These are phyloP conservation scores for Harrya chromipes DNA, from an alignment of 768 basidiomycete species.

Conservation along the genomic window DNA sequence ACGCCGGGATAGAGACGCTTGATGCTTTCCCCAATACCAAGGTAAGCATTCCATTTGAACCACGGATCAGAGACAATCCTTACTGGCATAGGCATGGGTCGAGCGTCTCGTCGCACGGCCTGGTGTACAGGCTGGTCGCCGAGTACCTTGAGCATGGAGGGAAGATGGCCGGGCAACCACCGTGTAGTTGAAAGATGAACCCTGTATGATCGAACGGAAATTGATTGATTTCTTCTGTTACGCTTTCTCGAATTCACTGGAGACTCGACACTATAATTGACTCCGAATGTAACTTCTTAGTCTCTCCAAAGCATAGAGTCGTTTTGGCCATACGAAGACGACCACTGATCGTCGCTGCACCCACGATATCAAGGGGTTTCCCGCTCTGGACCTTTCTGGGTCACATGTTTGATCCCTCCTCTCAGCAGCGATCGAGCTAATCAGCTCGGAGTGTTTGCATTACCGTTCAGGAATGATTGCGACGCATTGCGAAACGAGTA, in stretches of 20 bases:
- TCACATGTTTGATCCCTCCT: too few relatives aligned
- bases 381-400: too few relatives aligned
- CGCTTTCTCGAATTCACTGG: background rate
- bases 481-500: too few relatives aligned
- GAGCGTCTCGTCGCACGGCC: conserved; percentile 25
- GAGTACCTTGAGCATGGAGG: conserved; percentile 8
- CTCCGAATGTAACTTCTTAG: too few relatives aligned
- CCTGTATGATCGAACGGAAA: background rate
- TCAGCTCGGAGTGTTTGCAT: too few relatives aligned
- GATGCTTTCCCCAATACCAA: conserved; percentile 64
- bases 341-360: too few relatives aligned
- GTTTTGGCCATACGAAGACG: too few relatives aligned
- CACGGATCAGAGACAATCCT: background rate
- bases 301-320: too few relatives aligned
- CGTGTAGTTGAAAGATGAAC: background rate
- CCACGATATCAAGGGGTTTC: too few relatives aligned
- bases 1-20: conserved; percentile 51
- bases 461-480: too few relatives aligned
- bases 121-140: conserved; percentile 23
- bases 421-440: too few relatives aligned
- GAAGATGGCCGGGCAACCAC: background rate
- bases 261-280: too few relatives aligned
- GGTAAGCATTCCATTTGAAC: conserved; percentile 27
- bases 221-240: background rate
- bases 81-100: conserved; percentile 26